Evolutionary conservation across 1,139 yeast species (phyloP), one percentile per base, ranked within the genome.

Genomic region (Candida sp.): DNA sequence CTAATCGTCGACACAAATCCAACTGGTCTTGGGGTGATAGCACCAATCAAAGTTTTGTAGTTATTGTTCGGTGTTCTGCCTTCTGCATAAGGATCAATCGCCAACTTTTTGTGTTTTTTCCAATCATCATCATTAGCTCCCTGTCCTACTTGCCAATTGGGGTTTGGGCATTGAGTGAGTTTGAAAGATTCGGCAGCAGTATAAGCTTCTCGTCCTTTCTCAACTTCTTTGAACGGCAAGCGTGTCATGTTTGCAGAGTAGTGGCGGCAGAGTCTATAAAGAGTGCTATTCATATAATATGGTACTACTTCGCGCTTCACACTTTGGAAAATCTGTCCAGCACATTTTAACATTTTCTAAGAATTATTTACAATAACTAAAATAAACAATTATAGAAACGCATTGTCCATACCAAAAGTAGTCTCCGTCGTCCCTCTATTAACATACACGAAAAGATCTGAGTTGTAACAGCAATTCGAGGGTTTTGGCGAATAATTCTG

Each of bases 21-120:
- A 55, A 82, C 66, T 6, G 86, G 86, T 46, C 87, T 68, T 2
- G 87, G 87, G 2, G 71, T 66, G 21, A 81, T 56, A 1, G 77
- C 82, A 7, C 80, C 67, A 27, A 69, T 68, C 34, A 81, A 62
- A 30, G 78, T 61, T 46, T 66, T 71, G 61, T 82, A 82, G 58
- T 81, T 81, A 45, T 69, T 70, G 4, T 58, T 55, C 21, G 75
- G 63, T 12, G 45, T 53, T 49, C 84, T 62, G n/a, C 63, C 68
- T 25, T 62, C 67, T 1, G 53, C 75, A 50, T 66, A 68, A 1
- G 85, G 84, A 51, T 79, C 82, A 40, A 81, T 58, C 37, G 64
- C 62, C 5, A 78, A 42, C 52, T 79, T 81, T 46, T 67, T 59
- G 53, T 73, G 68, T 4, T 57, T 49, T 42, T 61, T 60, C 77